Evolutionary conservation across 2,329 filamentous ascomycete species (phyloP).

Genomic region (Fusarium tanahbumbuense): DNA sequence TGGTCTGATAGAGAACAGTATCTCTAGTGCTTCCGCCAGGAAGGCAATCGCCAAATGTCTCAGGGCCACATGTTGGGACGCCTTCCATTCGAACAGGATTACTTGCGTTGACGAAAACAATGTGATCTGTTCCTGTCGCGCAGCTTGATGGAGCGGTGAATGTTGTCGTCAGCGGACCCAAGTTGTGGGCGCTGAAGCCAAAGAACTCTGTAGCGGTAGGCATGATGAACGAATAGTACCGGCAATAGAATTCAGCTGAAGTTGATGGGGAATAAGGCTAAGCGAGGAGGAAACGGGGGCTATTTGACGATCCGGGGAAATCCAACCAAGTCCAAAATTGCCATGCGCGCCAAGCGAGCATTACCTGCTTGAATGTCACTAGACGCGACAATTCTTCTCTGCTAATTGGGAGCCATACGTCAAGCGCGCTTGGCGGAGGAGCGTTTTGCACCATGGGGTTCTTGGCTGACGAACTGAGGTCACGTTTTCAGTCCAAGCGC

Average conservation of each 20-base stretch:
- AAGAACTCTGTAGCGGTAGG: not conserved
- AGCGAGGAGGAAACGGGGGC: not conserved
- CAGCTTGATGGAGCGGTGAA: not conserved
- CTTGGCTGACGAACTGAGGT: not conserved
- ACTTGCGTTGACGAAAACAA: not conserved
- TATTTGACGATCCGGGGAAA: not conserved
- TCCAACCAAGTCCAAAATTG: not conserved
- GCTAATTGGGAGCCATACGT: not conserved
- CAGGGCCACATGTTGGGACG: not conserved
- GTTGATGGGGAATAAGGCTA: not conserved
- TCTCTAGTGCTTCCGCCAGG: constrained; percentile 26
- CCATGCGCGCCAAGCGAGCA: not conserved
- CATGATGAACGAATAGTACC: not conserved
- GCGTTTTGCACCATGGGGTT: not conserved
- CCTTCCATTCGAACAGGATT: not conserved
- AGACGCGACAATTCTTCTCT: not conserved
- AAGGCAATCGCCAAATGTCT: constrained; percentile 22
- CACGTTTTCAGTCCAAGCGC: not conserved
- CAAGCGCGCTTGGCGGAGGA: not conserved
- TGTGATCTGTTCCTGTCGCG: not conserved
- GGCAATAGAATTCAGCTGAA: too few species aligned
- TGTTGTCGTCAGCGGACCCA: not conserved
- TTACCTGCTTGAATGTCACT: not conserved
- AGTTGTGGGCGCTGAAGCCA: not conserved
- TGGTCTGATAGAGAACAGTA: not conserved